Conservation (phyloP, 139 green algal species). For the Ostreobium quekettii region DNA sequence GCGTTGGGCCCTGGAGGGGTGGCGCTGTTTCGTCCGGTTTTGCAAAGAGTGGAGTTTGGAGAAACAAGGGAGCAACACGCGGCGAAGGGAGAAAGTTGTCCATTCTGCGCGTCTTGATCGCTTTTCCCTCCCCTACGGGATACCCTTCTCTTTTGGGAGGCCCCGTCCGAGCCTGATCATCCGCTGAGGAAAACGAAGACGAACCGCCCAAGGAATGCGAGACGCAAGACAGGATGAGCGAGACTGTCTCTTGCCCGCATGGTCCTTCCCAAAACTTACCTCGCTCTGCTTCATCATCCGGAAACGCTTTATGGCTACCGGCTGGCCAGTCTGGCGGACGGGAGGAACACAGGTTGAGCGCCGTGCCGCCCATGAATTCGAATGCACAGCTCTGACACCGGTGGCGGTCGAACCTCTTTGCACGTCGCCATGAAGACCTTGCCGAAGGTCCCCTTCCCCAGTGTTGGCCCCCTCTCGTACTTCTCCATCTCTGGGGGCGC, state of each 20-base stretch:
- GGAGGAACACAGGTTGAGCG: neutral
- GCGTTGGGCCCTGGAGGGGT: neutral
- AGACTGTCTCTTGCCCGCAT: too few relatives aligned
- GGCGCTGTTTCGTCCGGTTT: neutral
- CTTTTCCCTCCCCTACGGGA: too few relatives aligned
- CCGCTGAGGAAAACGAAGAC: too few relatives aligned
- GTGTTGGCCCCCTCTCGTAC: slow-evolving; percentile 58
- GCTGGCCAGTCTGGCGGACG: slow-evolving; percentile 59
- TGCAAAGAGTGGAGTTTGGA: too few relatives aligned
- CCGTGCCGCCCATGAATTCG: neutral
- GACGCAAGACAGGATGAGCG: too few relatives aligned
- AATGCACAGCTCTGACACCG: neutral
- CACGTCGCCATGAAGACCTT: slow-evolving; percentile 65
- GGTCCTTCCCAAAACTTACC: slow-evolving; percentile 27
- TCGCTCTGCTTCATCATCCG: slow-evolving; percentile 52
- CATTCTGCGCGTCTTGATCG: too few relatives aligned
- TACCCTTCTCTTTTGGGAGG: too few relatives aligned
- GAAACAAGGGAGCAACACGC: too few relatives aligned
- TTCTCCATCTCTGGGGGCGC: slow-evolving; percentile 61
- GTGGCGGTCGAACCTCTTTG: slow-evolving; percentile 54
- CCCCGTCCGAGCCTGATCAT: too few relatives aligned
- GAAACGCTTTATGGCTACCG: slow-evolving; percentile 88
- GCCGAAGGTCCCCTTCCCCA: slow-evolving; percentile 69
- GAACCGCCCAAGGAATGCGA: too few relatives aligned
- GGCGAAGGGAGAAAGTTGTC: too few relatives aligned